Evolutionary conservation across 2,329 filamentous ascomycete species (phyloP).

Genomic region (Nemania diffusa): DNA sequence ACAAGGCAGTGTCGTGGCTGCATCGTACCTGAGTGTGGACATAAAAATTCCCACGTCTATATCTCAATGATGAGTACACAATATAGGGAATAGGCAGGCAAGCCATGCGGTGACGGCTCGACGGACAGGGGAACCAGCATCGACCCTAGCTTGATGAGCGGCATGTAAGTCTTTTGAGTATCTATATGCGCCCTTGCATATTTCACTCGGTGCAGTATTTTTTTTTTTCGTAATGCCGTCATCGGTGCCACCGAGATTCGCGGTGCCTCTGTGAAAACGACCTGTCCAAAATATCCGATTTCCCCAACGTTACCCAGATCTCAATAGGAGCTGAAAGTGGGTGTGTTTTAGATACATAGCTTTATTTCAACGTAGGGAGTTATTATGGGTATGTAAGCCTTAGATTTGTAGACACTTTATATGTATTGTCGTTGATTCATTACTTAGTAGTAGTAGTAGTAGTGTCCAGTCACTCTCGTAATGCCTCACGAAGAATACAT

Average conservation of each 20-base stretch:
- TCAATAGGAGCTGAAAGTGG: not conserved
- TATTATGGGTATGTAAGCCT: not conserved
- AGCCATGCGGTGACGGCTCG: slow-evolving; percentile 27
- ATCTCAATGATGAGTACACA: slow-evolving; percentile 29
- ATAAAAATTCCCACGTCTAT: slow-evolving; percentile 34
- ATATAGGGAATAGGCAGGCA: slow-evolving; percentile 32
- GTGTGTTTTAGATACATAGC: not conserved
- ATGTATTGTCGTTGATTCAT: not conserved
- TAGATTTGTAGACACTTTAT: not conserved
- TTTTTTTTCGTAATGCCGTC: slow-evolving; percentile 28
- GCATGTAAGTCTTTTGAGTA: slow-evolving; percentile 26
- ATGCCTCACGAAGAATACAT: slow-evolving; percentile 4
- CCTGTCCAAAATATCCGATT: slow-evolving; percentile 5
- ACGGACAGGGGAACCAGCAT: slow-evolving; percentile 23
- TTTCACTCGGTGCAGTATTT: slow-evolving; percentile 6
- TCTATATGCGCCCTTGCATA: slow-evolving; percentile 18
- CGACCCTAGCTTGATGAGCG: slow-evolving; percentile 16
- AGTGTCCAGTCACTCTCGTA: not conserved
- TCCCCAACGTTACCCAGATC: not conserved
- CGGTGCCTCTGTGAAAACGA: not conserved
- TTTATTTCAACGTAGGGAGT: too few relatives aligned
- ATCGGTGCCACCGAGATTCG: slow-evolving; percentile 15
- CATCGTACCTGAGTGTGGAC: slow-evolving; percentile 29
- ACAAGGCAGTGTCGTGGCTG: slow-evolving; percentile 24
- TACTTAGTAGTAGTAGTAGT: not conserved